Conservation (phyloP, 768 basidiomycete species). For the Pisolithus orientalis region DNA sequence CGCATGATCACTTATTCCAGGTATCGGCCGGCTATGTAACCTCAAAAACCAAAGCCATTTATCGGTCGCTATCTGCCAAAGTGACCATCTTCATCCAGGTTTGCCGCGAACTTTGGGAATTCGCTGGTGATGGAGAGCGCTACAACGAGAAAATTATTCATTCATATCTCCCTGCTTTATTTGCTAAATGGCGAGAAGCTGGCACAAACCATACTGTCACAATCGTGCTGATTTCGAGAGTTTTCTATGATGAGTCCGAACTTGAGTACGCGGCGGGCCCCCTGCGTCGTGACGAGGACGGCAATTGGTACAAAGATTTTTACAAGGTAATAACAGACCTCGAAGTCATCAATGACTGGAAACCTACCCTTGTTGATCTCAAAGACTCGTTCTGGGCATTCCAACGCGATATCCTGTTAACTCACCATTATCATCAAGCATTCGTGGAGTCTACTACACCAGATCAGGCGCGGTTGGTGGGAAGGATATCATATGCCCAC, state of each 20-base stretch:
- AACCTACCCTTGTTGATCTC: conserved; percentile 75
- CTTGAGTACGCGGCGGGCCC: conserved; percentile 80
- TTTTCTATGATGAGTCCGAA: conserved; percentile 80
- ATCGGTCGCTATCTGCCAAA: conserved; percentile 85
- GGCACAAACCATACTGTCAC: conserved; percentile 91
- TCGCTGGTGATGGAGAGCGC: conserved; percentile 92
- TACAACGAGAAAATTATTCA: conserved; percentile 98
- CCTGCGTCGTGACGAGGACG: conserved; percentile 67
- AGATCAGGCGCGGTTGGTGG: conserved; percentile 62
- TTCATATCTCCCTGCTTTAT: conserved; percentile 88
- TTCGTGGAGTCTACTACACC: conserved; percentile 39
- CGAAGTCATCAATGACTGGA: conserved; percentile 85
- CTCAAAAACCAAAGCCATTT: conserved; percentile 79
- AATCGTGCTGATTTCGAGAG: conserved; percentile 89
- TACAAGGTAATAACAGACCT: conserved; percentile 94
- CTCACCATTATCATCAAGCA: conserved; percentile 82
- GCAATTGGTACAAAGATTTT: conserved; percentile 88
- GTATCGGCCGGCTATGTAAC: conserved; percentile 80
- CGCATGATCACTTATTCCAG: conserved; percentile 30
- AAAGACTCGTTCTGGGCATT: conserved; percentile 89
- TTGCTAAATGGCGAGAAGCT: conserved; percentile 75
- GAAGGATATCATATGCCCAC: conserved; percentile 78
- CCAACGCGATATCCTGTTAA: conserved; percentile 84
- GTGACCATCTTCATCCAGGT: conserved; percentile 95
- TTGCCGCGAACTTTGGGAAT: conserved; percentile 94